Conservation (phyloP, 192 early-diverging fungal species). For the Coemansia sp. region DNA sequence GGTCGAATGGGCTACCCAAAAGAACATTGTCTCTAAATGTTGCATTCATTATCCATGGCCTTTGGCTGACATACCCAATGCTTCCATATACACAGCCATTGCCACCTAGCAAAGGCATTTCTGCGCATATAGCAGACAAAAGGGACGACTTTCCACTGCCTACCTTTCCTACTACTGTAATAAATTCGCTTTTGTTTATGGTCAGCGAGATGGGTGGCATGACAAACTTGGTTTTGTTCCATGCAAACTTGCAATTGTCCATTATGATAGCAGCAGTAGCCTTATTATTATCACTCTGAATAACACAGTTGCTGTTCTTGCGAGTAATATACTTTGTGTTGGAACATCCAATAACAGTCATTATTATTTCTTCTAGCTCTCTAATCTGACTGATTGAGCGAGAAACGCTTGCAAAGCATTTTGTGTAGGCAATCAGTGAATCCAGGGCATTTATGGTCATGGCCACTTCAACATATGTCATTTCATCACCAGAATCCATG, state of each 20-base stretch:
- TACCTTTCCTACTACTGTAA: conserved; percentile 4
- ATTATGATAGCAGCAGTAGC: neutral
- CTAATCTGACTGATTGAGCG: neutral
- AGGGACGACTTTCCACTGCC: conserved; percentile 66
- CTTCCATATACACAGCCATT: conserved; percentile 65
- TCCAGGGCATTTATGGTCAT: neutral
- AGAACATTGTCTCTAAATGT: conserved; percentile 90
- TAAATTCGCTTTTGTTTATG: conserved; percentile 1
- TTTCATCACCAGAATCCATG: neutral
- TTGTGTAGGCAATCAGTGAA: conserved; percentile 3
- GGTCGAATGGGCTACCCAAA: conserved; percentile 78
- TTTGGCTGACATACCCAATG: conserved; percentile 61
- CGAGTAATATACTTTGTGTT: neutral
- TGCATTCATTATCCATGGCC: conserved; percentile 96
- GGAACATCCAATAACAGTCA: neutral
- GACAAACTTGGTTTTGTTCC: neutral
- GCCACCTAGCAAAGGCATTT: conserved; percentile 55
- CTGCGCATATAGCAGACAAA: neutral
- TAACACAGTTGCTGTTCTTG: neutral
- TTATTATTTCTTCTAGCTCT: neutral
- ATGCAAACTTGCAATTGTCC: neutral
- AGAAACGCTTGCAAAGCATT: neutral
- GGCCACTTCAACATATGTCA: conserved; percentile 1
- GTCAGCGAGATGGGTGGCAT: neutral
- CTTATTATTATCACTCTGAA: too few species aligned